Percentiles rank a stretch among this genome's conserved stretches.
Evolutionary conservation across 345 rosid species (phyloP).

Genomic region (Carallia pectinifolia): DNA sequence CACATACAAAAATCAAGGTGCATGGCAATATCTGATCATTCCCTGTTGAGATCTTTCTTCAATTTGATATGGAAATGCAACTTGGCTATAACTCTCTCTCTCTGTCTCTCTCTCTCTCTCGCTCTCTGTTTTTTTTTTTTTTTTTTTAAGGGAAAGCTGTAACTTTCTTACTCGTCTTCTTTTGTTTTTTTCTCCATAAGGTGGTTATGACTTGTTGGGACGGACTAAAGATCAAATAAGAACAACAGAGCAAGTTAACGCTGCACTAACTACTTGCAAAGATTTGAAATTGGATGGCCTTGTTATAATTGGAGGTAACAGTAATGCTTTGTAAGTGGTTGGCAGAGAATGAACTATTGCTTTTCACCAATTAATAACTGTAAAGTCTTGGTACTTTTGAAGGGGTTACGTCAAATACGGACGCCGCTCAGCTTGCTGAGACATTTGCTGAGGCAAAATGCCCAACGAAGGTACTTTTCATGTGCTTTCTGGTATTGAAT

Average conservation of each 20-base stretch:
- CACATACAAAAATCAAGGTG: conserved; percentile 97
- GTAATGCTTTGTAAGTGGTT: conserved; percentile 1
- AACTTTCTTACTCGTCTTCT: not conserved
- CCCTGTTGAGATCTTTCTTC: conserved; percentile 9
- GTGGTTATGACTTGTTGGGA: conserved; percentile 97
- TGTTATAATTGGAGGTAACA: conserved; percentile 88
- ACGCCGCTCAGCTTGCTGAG: conserved; percentile 99
- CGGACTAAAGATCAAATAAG: conserved; percentile 96
- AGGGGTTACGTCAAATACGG: conserved; percentile 96
- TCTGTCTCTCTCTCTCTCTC: too few relatives aligned
- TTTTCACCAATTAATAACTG: conserved; percentile 11
- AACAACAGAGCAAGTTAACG: conserved; percentile 93
- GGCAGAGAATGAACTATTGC: not conserved
- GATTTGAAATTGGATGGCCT: conserved; percentile 91
- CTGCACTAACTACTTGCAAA: conserved; percentile 80
- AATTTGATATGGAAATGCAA: conserved; percentile 4
- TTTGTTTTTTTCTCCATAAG: conserved; percentile 34
- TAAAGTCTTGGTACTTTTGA: conserved; percentile 21
- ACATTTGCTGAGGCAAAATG: conserved; percentile 86
- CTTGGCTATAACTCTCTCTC: conserved; percentile 14
- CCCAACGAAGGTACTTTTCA: conserved; percentile 64
- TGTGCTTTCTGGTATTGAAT: not conserved
- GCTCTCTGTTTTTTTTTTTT: conserved; percentile 3
- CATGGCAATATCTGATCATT: conserved; percentile 11
- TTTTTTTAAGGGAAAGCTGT: not conserved